A percentile compares a stretch with the other conserved stretches of the same genome.
phyloP scores from a whole-genome alignment of 352 stramenopile species.

The Globisporangium paroecandrum region DNA sequence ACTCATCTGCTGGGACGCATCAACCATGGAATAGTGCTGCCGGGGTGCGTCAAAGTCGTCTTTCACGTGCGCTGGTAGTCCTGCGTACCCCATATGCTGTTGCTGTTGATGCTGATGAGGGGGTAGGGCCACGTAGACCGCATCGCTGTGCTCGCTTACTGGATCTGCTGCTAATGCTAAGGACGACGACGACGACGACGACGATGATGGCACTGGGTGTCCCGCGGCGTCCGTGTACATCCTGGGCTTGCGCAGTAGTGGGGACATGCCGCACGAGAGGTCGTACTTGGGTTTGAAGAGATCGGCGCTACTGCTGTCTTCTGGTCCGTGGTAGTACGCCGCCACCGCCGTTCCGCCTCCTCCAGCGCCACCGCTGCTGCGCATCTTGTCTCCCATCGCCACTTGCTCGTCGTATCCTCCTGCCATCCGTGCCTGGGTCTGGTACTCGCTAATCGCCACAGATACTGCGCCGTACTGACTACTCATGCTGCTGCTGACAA shows the following conservation, averaged over 20 bases:
- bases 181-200: background rate
- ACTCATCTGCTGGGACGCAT: conserved; percentile 3
- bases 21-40: background rate
- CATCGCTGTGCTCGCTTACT: background rate
- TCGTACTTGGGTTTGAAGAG: conserved; percentile 19
- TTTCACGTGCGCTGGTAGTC: background rate
- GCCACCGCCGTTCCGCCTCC: background rate
- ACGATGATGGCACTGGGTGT: background rate
- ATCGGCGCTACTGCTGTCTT: conserved; percentile 2
- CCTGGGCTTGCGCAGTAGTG: conserved; percentile 18
- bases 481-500: background rate
- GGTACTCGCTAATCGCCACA: background rate
- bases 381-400: background rate
- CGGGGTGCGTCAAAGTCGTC: conserved; percentile 8
- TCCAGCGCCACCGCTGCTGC: background rate
- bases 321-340: conserved; percentile 6
- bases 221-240: conserved; percentile 1
- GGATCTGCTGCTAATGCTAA: conserved; percentile 4
- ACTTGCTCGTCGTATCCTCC: conserved; percentile 12
- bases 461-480: background rate
- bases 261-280: conserved; percentile 6
- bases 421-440: background rate
- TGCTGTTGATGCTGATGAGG: background rate
- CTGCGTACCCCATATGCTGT: conserved; percentile 7
- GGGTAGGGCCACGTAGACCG: background rate